phyloP scores from a whole-genome alignment of 805 yeast species.

The Sungouiozyma ichnusensis region DNA sequence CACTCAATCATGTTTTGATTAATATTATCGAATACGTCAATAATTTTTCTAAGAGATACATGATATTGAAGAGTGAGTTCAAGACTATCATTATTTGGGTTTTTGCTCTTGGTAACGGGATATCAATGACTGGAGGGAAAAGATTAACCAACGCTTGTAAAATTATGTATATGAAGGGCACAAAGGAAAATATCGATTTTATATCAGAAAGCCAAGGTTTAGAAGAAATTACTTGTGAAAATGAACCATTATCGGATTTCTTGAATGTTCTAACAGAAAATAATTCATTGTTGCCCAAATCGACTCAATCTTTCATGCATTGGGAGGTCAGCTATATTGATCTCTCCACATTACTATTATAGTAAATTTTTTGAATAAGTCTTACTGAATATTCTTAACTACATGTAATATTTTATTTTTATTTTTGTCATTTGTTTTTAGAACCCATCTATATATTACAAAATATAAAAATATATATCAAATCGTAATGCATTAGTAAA shows the following conservation, averaged over 20 bases:
- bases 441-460: too few species aligned
- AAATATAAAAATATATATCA: not conserved
- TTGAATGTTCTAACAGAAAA: slow-evolving; percentile 5
- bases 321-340: slow-evolving; percentile 20
- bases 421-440: too few species aligned
- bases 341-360: not conserved
- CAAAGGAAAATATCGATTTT: not conserved
- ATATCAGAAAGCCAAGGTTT: slow-evolving; percentile 8
- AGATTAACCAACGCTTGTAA: slow-evolving; percentile 14
- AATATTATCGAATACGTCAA: slow-evolving; percentile 13
- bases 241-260: slow-evolving; percentile 12
- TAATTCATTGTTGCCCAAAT: slow-evolving; percentile 11
- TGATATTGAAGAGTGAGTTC: slow-evolving; percentile 7
- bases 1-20: slow-evolving; percentile 16
- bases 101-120: slow-evolving; percentile 17
- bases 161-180: slow-evolving; percentile 14
- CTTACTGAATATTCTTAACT: not conserved
- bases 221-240: slow-evolving; percentile 11
- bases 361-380: not conserved
- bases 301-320: slow-evolving; percentile 4
- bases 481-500: too few species aligned
- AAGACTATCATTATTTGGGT: slow-evolving; percentile 17
- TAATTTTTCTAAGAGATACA: slow-evolving; percentile 18
- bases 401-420: too few species aligned
- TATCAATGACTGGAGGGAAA: slow-evolving; percentile 7